Base-by-base conservation (phyloP, 108 stramenopile species). In the Pelagomonas calceolata region DNA sequence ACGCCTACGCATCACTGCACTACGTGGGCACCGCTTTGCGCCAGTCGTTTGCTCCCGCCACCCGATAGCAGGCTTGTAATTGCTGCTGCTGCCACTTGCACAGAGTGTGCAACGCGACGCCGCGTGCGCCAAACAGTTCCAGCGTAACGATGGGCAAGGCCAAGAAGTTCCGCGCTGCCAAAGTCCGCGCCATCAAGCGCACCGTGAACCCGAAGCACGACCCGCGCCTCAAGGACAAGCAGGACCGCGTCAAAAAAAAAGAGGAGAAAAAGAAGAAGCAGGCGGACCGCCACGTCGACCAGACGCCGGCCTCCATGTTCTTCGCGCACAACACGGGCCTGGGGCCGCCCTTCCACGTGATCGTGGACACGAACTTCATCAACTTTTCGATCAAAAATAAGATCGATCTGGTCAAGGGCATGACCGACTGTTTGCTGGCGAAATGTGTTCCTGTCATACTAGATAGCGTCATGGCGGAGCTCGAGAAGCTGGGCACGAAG, bases 401-500 rank as follows among this genome's bases (percentile, higher is more conserved):
- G 71, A 82, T 99, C 71, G 98, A 99, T 70, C 88, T 99, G 36
- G 86, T 96, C n/a, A 89, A 94, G 34, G 81, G 92, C 68, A 98
- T 99, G 96, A 98, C 97, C 95, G 98, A 99, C 81, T 99, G 98
- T 77, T 82, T 99, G 33, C 84, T 98, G 65, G 98, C 98, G 68
- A 99, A 99, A 82, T 94, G 94, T 76, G 94, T 94, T 33, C 98
- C 96, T 4, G 94, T 94, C 76, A 85, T 98, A 15, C 94, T 95
- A 32, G 93, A 97, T 75, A 95, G 95, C 78, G 98, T 99, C 70
- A 97, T 99, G 93, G 98, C 92, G 0, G 98, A 99, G 82, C 76
- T 99, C 67, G 98, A 99, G 83, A 99, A 97, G 76, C 80, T 99
- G 16, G 98, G 98, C 12, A 79, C 89, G 14, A 97, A 97, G 75